Percentiles rank a stretch among this genome's conserved stretches.
Evolutionary conservation across 192 early-diverging fungal genomes (phyloP).

Genomic region (Obelidium mucronatum): DNA sequence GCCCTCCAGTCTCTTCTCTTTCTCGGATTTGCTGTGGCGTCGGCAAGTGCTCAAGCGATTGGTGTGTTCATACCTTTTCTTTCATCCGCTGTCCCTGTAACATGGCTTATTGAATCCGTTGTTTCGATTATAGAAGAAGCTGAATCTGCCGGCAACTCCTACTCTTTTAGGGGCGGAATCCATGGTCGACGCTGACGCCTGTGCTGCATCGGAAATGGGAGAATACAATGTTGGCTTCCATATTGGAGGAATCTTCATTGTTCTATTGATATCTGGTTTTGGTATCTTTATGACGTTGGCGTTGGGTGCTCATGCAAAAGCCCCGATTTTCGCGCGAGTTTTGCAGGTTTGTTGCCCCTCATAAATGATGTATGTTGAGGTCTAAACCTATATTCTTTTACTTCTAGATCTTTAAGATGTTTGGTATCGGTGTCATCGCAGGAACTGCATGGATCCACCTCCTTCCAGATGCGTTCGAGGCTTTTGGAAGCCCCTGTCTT

Average conservation of each 20-base stretch:
- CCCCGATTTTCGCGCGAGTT: not conserved
- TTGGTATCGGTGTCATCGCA: constrained; percentile 56
- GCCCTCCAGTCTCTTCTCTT: not conserved
- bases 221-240: constrained; percentile 23
- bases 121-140: too few species aligned
- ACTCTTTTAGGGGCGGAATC: too few species aligned
- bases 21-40: not conserved
- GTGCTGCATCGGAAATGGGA: not conserved
- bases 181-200: too few species aligned
- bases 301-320: not conserved
- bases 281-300: constrained; percentile 24
- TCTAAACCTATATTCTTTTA: not conserved
- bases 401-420: constrained; percentile 48
- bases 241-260: constrained; percentile 34
- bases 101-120: too few species aligned
- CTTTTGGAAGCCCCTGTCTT: constrained; percentile 28
- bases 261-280: constrained; percentile 13
- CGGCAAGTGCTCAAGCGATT: not conserved
- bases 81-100: not conserved
- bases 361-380: not conserved
- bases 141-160: too few species aligned
- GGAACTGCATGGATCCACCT: constrained; percentile 56
- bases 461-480: constrained; percentile 34
- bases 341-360: constrained; percentile 11
- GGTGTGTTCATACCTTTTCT: not conserved